Conservation (phyloP, 768 basidiomycete species). For the Suillus ampliporus region DNA sequence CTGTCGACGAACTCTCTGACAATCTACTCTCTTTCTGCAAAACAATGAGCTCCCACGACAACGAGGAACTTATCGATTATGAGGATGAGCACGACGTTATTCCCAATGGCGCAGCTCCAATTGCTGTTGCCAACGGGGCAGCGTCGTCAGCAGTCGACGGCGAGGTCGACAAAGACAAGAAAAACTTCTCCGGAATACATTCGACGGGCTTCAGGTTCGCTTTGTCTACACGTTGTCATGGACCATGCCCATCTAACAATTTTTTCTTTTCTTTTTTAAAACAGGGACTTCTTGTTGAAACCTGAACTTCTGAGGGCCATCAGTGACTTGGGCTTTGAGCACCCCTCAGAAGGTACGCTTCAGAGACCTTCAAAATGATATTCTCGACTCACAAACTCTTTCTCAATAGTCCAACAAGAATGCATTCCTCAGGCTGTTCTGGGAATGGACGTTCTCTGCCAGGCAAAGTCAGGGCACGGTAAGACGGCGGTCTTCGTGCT, state of each 20-base stretch:
- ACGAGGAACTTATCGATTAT: slow-evolving; percentile 94
- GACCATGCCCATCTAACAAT: not conserved
- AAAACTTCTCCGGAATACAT: slow-evolving; percentile 99
- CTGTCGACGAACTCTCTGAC: slow-evolving; percentile 36
- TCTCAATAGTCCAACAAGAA: slow-evolving; percentile 92
- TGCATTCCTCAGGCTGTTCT: slow-evolving; percentile 99
- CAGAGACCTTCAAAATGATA: not conserved
- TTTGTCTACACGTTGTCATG: not conserved
- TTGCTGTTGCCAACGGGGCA: slow-evolving; percentile 54
- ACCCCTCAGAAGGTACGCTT: slow-evolving; percentile 93
- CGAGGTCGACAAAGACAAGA: slow-evolving; percentile 82
- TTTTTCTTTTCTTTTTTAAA: slow-evolving; percentile 18
- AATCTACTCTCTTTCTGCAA: slow-evolving; percentile 28
- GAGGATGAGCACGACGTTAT: slow-evolving; percentile 88
- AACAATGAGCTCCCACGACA: slow-evolving; percentile 82
- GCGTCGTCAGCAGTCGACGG: slow-evolving; percentile 51
- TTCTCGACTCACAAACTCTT: slow-evolving; percentile 10
- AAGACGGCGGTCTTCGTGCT: slow-evolving; percentile 99
- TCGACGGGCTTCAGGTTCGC: slow-evolving; percentile 97
- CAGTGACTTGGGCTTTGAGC: slow-evolving; percentile 99
- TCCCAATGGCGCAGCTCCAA: slow-evolving; percentile 57
- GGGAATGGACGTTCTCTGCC: slow-evolving; percentile 99
- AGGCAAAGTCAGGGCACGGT: slow-evolving; percentile 98
- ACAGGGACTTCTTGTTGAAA: slow-evolving; percentile 96
- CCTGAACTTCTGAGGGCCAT: slow-evolving; percentile 97